Percentiles rank a stretch among this genome's conserved stretches.
phyloP scores from a whole-genome alignment of 2,329 filamentous ascomycete genomes.

The Colletotrichum tamarilloi region DNA sequence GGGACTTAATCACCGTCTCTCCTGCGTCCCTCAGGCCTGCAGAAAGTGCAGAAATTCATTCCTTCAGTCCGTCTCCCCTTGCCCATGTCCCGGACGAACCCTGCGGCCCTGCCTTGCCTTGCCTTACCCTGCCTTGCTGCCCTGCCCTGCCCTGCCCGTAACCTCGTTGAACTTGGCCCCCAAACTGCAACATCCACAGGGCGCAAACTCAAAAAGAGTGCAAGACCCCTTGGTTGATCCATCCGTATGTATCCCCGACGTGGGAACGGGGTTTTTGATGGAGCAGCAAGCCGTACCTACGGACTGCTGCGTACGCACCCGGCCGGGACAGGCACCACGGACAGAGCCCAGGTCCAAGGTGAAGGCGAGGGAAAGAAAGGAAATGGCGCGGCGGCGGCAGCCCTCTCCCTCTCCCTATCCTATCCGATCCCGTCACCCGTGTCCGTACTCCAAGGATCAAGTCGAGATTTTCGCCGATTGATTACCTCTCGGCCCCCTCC shows the following conservation, averaged over 20 bases:
- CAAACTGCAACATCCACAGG: conserved; percentile 13
- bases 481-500: background rate
- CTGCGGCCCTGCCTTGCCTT: background rate
- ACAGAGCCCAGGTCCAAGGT: background rate
- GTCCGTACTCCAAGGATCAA: background rate
- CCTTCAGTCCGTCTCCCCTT: background rate
- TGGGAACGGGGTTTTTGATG: background rate
- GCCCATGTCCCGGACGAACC: background rate
- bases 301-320: background rate
- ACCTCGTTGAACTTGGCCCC: conserved; percentile 13
- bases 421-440: background rate
- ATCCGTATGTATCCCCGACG: conserved; percentile 19
- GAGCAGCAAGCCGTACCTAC: background rate
- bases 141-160: background rate
- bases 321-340: background rate
- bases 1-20: background rate
- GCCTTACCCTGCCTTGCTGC: background rate
- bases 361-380: background rate
- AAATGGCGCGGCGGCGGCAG: background rate
- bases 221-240: conserved; percentile 30
- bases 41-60: background rate
- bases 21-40: background rate
- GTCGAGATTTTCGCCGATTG: conserved; percentile 21
- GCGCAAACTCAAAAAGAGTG: conserved; percentile 26
- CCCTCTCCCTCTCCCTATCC: background rate